Base-by-base conservation (phyloP, 2,329 filamentous ascomycete species). In the Alternaria arborescens region DNA sequence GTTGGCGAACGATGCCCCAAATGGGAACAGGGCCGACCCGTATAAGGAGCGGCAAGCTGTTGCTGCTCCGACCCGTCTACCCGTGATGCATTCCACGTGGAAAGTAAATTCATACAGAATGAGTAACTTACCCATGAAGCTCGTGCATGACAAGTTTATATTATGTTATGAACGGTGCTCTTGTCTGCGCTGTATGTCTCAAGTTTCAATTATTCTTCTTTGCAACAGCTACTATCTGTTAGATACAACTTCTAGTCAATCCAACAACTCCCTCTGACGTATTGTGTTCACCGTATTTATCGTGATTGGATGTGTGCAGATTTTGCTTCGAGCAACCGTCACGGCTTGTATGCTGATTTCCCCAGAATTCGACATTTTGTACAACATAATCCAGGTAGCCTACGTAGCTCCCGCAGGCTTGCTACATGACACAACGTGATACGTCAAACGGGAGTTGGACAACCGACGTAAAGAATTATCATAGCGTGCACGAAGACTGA, bases 21-120 rank as follows among this genome's bases (percentile, higher is more conserved):
- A 34, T 10, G 24, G 14, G 18, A 24, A 8, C n/a, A 18, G 20
- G 11, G 6, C 57, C 41, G 20, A 41, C 55, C 32, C 24, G 43
- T 22, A 50, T 32, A 58, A 44, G 50, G 28, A 59, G 50, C 44
- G 38, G 18, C 47, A 55, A 58, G 65, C 63, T 64, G 61, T 61
- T 65, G 61, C 52, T 56, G 71, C 62, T 57, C 68, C 70, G 10
- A 8, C 3, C 18, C 18, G 67, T 60, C 59, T 68, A 67, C 65
- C 64, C 58, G 58, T 64, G 65, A 54, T 65, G 64, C 63, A 73
- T 74, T 70, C 71, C 72, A 74, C 73, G 71, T 74, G 71, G 66
- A 47, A 24, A 46, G 50, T 54, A 52, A 60, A 58, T 57, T 60
- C 44, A 36, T 47, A 56, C 48, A 67, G 5, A 61, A 56, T 51